phyloP scores from a whole-genome alignment of 352 stramenopile species.

The Pythium coloratum region DNA sequence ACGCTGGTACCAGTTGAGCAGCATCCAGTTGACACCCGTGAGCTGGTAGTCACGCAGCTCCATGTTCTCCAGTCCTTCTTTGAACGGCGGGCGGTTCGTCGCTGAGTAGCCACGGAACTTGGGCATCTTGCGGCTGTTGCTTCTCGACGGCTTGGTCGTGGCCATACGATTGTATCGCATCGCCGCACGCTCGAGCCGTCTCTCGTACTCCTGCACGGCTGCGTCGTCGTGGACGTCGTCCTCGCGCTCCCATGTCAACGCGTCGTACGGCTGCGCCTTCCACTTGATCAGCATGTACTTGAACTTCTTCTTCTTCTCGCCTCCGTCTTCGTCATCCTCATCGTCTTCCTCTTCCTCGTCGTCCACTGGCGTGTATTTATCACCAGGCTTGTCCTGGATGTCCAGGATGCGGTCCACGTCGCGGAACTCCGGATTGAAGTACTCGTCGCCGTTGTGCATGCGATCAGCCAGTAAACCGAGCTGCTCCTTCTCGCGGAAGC shows the following conservation, averaged over 20 bases:
- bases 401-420: slow-evolving; percentile 89
- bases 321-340: slow-evolving; percentile 6
- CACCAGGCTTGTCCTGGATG: slow-evolving; percentile 71
- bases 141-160: slow-evolving; percentile 19
- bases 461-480: slow-evolving; percentile 45
- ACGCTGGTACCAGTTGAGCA: slow-evolving; percentile 98
- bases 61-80: slow-evolving; percentile 48
- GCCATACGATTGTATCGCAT: slow-evolving; percentile 55
- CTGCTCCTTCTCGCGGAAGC: slow-evolving; percentile 79
- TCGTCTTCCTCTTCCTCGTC: slow-evolving; percentile 34
- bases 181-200: slow-evolving; percentile 49
- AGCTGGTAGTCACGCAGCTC: slow-evolving; percentile 99
- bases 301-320: slow-evolving; percentile 31
- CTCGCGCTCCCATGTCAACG: slow-evolving; percentile 98
- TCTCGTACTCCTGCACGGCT: slow-evolving; percentile 80
- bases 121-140: slow-evolving; percentile 44
- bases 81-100: slow-evolving; percentile 56
- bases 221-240: slow-evolving; percentile 93
- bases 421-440: slow-evolving; percentile 90
- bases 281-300: slow-evolving; percentile 99
- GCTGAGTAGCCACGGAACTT: slow-evolving; percentile 78
- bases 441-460: slow-evolving; percentile 76
- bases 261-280: slow-evolving; percentile 96
- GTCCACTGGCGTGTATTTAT: slow-evolving; percentile 64
- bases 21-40: slow-evolving; percentile 99